Percentiles rank a stretch among this genome's conserved stretches.
These are phyloP conservation scores for Tuber indicum DNA, from an alignment of 495 filamentous ascomycete species.

Conservation along the genomic window DNA sequence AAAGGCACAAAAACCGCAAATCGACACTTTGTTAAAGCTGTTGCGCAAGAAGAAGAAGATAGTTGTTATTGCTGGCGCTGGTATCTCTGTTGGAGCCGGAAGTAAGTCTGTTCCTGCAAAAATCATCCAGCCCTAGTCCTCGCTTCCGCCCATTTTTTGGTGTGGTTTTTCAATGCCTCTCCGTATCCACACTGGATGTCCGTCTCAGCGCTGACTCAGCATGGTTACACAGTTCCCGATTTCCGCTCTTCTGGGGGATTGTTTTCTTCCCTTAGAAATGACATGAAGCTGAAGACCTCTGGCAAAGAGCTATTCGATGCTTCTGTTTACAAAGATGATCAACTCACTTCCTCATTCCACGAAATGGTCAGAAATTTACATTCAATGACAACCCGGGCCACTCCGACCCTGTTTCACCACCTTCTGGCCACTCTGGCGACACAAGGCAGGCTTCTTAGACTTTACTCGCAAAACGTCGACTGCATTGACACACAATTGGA, in stretches of 20 bases:
- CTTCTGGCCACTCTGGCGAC: conserved; percentile 84
- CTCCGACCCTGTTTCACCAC: conserved; percentile 87
- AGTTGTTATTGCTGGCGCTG: conserved; percentile 90
- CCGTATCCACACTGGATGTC: conserved; percentile 25
- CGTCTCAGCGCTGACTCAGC: conserved; percentile 32
- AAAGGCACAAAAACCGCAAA: conserved; percentile 51
- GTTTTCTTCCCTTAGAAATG: conserved; percentile 71
- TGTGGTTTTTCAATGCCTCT: conserved; percentile 33
- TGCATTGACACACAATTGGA: conserved; percentile 80
- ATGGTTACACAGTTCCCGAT: conserved; percentile 66
- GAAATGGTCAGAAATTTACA: conserved; percentile 89
- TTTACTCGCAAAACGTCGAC: conserved; percentile 96
- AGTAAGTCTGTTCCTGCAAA: conserved; percentile 56
- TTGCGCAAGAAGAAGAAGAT: conserved; percentile 88
- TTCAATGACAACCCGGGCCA: conserved; percentile 61
- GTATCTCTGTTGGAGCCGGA: conserved; percentile 92
- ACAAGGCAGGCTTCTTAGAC: conserved; percentile 79
- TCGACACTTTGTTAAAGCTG: conserved; percentile 65
- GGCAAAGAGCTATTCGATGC: conserved; percentile 96
- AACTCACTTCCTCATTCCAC: conserved; percentile 81
- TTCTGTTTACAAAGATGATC: conserved; percentile 88
- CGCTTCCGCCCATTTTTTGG: conserved; percentile 30
- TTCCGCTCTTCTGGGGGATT: conserved; percentile 87
- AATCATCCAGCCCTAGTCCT: conserved; percentile 2
- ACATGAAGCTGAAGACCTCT: conserved; percentile 85